Base-by-base conservation (phyloP, 805 yeast genomes). In the Cyberlindnera subsufficiens region DNA sequence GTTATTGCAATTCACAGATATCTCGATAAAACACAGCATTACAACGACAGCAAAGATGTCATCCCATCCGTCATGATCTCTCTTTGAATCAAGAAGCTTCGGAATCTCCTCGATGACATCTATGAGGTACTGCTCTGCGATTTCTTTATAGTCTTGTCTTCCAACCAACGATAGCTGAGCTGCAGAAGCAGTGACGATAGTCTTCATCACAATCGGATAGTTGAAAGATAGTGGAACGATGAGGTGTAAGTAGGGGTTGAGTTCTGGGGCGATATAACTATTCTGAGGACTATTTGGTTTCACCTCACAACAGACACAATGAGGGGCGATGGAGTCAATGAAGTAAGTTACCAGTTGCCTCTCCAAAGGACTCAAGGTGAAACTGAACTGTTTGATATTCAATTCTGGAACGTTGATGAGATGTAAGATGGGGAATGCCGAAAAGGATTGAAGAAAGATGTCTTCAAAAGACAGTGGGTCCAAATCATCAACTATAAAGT, bases 21-120 rank as follows among this genome's bases (percentile, higher is more conserved):
- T 69, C 40, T 69, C 72, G 8, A 63, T 59, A 33, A 67, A 66
- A 40, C 72, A 68, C 3, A 69, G 52, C 65, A 68, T 60, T 11
- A 68, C 42, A 19, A 68, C 55, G 9, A 69, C 64, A 1, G 68
- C 69, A 34, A 68, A 55, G 7, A 67, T 62, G 32, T 66, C 71
- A 45, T 68, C 72, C 71, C 72, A 68, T 32, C 61, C 59, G 15
- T 54, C 53, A 3, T 56, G 44, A 1, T 46, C 49, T 6, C 16
- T 32, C 38, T 62, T 66, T 6, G 52, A 35, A 19, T 52, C 54
- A 7, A 68, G 65, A 8, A 61, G 40, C 19, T 47, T 43, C 0
- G 71, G 64, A 6, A 69, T 51, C 32, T 60, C 60, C 6, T 50
- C 42, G 3, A 67, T 44, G 4, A 65, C 66, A 15, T 56, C 53